These are phyloP conservation scores for Psophocarpus tetragonolobus DNA, from an alignment of 306 rosid species.

Conservation along the genomic window DNA sequence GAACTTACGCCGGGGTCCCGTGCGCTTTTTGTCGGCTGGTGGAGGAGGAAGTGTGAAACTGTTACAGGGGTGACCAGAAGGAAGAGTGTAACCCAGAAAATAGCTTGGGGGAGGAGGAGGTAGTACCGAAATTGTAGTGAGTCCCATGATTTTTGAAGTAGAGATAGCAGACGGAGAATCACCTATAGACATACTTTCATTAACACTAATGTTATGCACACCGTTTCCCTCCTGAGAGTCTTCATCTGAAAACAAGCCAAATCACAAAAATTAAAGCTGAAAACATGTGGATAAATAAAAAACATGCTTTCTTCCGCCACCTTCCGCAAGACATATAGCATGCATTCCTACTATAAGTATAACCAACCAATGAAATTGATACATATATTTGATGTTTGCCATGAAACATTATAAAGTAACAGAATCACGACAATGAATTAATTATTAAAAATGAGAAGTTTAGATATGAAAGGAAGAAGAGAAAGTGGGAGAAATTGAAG, in stretches of 20 bases:
- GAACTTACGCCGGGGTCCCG: conserved; percentile 87
- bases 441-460: background rate
- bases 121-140: conserved; percentile 30
- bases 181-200: conserved; percentile 39
- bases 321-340: background rate
- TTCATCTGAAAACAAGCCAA: conserved; percentile 59
- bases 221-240: conserved; percentile 39
- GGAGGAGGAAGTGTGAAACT: conserved; percentile 87
- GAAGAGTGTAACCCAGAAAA: conserved; percentile 85
- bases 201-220: conserved; percentile 38
- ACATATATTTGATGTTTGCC: background rate
- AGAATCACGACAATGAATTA: background rate
- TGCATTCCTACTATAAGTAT: background rate
- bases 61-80: conserved; percentile 85
- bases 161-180: conserved; percentile 38
- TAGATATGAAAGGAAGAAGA: background rate
- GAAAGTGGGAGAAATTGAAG: background rate
- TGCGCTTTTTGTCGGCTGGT: conserved; percentile 86
- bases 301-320: conserved; percentile 21
- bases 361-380: background rate
- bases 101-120: conserved; percentile 70
- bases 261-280: background rate
- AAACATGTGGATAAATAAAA: conserved; percentile 16
- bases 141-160: background rate
- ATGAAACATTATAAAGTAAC: background rate